Evolutionary conservation across 2,329 filamentous ascomycete species (phyloP).

Genomic region (Aspergillus fructus): DNA sequence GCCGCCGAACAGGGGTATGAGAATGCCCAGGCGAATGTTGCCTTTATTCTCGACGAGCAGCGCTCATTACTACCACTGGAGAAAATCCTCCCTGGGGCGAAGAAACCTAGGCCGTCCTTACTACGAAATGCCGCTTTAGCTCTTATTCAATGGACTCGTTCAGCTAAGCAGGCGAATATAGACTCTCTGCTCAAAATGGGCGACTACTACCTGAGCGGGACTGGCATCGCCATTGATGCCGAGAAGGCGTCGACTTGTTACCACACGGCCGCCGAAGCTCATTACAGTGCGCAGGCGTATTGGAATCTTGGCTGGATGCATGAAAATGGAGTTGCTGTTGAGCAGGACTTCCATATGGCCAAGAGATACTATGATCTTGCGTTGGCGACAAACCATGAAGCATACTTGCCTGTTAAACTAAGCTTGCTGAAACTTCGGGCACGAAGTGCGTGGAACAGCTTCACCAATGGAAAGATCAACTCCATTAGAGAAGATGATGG

Average conservation of each 20-base stretch:
- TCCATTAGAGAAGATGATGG: constrained; percentile 86
- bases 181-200: constrained; percentile 97
- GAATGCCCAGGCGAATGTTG: constrained; percentile 83
- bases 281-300: constrained; percentile 89
- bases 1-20: constrained; percentile 93
- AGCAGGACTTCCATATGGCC: constrained; percentile 94
- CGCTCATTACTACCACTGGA: constrained; percentile 61
- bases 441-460: constrained; percentile 89
- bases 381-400: constrained; percentile 85
- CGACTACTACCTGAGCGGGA: constrained; percentile 87
- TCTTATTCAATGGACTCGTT: constrained; percentile 91
- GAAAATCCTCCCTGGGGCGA: constrained; percentile 50
- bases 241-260: constrained; percentile 94
- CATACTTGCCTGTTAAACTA: constrained; percentile 87
- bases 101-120: constrained; percentile 43
- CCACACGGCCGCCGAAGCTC: constrained; percentile 83
- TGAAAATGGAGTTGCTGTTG: constrained; percentile 88
- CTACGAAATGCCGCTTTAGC: constrained; percentile 65
- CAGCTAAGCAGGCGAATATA: constrained; percentile 87
- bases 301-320: constrained; percentile 99
- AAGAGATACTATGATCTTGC: constrained; percentile 96
- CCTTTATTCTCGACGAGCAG: constrained; percentile 76
- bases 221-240: constrained; percentile 69
- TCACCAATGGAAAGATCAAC: constrained; percentile 88
- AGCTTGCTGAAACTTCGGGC: constrained; percentile 81